Percentiles rank a stretch among this genome's conserved stretches.
These are phyloP conservation scores for Davidsoniella australis DNA, from an alignment of 2,329 filamentous ascomycete genomes.

Conservation along the genomic window DNA sequence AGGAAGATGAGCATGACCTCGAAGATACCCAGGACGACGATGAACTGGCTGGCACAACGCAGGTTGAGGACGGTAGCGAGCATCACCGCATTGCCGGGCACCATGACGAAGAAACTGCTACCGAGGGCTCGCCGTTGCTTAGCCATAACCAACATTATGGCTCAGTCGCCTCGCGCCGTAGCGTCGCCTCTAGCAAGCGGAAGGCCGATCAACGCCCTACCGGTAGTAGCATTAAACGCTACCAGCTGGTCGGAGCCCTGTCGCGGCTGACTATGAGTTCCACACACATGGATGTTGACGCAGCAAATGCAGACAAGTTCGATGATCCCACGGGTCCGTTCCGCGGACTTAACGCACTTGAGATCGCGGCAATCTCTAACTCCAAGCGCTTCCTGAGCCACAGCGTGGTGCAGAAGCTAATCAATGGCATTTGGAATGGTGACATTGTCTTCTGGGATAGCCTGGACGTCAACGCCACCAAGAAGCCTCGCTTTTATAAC, in stretches of 20 bases:
- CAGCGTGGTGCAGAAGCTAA: conserved; percentile 62
- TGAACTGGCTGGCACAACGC: not conserved
- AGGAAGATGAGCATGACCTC: conserved; percentile 3
- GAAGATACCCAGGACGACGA: not conserved
- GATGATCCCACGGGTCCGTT: conserved; percentile 55
- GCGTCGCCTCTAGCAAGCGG: conserved; percentile 14
- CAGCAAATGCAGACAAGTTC: conserved; percentile 26
- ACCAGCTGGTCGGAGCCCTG: conserved; percentile 34
- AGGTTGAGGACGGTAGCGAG: conserved; percentile 3
- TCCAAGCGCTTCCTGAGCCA: conserved; percentile 77
- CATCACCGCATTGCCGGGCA: conserved; percentile 9
- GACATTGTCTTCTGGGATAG: conserved; percentile 78
- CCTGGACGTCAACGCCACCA: conserved; percentile 54
- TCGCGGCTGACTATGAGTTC: conserved; percentile 36
- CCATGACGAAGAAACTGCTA: conserved; percentile 25
- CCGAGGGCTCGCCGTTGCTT: conserved; percentile 32
- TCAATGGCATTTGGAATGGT: conserved; percentile 72
- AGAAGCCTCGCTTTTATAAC: conserved; percentile 64
- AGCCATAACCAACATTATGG: conserved; percentile 17
- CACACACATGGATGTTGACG: conserved; percentile 21
- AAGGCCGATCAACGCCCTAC: conserved; percentile 1
- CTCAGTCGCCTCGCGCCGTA: conserved; percentile 14
- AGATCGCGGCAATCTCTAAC: conserved; percentile 66
- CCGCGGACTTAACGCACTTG: conserved; percentile 65
- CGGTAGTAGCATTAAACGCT: conserved; percentile 28